Conservation (phyloP, 768 basidiomycete species). For the Lanmaoa pseudosensibilis region DNA sequence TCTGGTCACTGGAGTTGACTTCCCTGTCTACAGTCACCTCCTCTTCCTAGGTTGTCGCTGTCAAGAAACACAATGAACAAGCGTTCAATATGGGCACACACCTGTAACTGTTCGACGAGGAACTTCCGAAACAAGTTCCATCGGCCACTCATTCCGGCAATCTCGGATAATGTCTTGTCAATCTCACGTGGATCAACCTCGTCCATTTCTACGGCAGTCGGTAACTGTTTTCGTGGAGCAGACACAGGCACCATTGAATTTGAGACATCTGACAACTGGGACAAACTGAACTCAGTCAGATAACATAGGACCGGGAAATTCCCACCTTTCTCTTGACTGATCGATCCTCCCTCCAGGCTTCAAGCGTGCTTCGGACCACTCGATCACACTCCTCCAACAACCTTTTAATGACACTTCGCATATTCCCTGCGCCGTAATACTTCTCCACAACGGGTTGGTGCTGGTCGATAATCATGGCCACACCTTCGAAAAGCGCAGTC, state of each 20-base stretch:
- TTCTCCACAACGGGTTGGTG: constrained; percentile 98
- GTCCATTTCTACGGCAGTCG: constrained; percentile 43
- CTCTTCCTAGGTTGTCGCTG: constrained; percentile 17
- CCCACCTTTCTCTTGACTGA: constrained; percentile 74
- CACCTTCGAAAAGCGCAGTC: constrained; percentile 90
- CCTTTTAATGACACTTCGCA: constrained; percentile 73
- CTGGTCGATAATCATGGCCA: constrained; percentile 95
- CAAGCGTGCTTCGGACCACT: constrained; percentile 70
- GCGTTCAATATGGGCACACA: constrained; percentile 27
- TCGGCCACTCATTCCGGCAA: constrained; percentile 85
- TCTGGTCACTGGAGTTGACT: constrained; percentile 2
- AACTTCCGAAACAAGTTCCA: constrained; percentile 93
- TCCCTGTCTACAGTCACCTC: constrained; percentile 7
- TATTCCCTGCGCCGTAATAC: constrained; percentile 90
- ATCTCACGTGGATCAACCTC: constrained; percentile 85
- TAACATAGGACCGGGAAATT: background rate
- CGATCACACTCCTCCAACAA: constrained; percentile 86
- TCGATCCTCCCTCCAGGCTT: constrained; percentile 92
- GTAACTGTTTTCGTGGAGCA: constrained; percentile 32
- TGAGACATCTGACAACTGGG: constrained; percentile 49
- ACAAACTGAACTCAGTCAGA: constrained; percentile 1
- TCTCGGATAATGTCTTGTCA: constrained; percentile 85
- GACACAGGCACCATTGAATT: constrained; percentile 39
- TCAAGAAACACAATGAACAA: background rate
- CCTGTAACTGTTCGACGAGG: constrained; percentile 70